Base-by-base conservation (phyloP, 352 stramenopile genomes). In the Pythium pyrilobum region DNA sequence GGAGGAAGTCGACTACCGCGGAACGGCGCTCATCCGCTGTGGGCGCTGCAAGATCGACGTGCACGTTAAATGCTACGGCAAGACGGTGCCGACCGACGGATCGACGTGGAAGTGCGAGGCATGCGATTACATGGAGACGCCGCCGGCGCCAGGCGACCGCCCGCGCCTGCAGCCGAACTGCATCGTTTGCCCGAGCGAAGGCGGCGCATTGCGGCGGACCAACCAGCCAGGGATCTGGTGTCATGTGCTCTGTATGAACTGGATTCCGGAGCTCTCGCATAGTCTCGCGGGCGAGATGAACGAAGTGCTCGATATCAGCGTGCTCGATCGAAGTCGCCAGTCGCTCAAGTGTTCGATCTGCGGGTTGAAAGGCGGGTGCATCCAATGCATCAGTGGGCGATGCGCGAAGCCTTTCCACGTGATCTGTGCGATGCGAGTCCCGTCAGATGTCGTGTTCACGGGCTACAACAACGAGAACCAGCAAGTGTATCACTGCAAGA, bases 201-300 rank as follows among this genome's bases (percentile, higher is more conserved):
- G 85, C 31, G 87, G 87, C 16, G 83, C 82, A 9, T 52, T 95
- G 58, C 85, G 87, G 6, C 75, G 59, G 8, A 87, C 82, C 11
- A 75, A 52, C 25, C 71, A 89, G 50, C 51, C 52, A 8, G 67
- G 72, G 51, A 69, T 87, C 8, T 92, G 86, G 84, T 77, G 74
- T 36, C 87, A 96, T 62, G 73, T 95, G 25, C 63, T 92, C 47
- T 96, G 87, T 40, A 65, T 86, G 36, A 81, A 89, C 44, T 96
- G 87, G 87, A 83, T 95, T 37, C 87, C 87, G 3, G 87, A 96
- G 66, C 80, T 96, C 28, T 86, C 69, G 43, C 78, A 89, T 56
- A 87, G 76, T 21, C 59, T 87, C 12, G 50, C 63, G 0, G 81
- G 77, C 18, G 54, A 64, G 31, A 64, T 87, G 65, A 71, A 89